Percentiles rank a stretch among this genome's conserved stretches.
Evolutionary conservation across 257 asterid species (phyloP).

Genomic region (Nemophila menziesii): DNA sequence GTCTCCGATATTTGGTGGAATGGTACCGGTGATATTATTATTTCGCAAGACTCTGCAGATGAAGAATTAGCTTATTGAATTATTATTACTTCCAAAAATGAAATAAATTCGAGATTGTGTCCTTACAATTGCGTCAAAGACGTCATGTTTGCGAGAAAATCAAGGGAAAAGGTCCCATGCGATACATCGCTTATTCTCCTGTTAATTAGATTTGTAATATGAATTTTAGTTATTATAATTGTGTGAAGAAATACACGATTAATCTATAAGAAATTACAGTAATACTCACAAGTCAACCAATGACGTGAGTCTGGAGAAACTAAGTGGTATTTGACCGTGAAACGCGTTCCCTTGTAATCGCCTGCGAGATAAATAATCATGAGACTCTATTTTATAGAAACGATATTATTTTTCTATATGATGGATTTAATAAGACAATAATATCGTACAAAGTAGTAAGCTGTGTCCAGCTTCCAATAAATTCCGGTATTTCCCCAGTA

Average conservation of each 20-base stretch:
- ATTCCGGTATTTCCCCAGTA: conserved; percentile 62
- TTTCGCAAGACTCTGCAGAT: conserved; percentile 56
- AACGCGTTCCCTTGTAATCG: conserved; percentile 74
- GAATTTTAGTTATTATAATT: conserved; percentile 13
- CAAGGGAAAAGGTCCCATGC: conserved; percentile 59
- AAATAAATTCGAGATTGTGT: conserved; percentile 1
- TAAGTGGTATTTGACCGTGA: conserved; percentile 58
- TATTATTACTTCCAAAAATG: conserved; percentile 1
- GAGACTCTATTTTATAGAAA: no score
- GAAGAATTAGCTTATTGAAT: neutral
- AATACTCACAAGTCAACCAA: conserved; percentile 52
- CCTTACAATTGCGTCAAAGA: conserved; percentile 52
- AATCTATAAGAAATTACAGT: neutral
- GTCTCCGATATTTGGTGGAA: conserved; percentile 49
- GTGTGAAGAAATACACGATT: neutral
- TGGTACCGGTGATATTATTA: conserved; percentile 60
- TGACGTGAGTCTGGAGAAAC: conserved; percentile 50
- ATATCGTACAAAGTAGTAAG: conserved; percentile 45
- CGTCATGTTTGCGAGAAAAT: conserved; percentile 37
- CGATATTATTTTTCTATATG: no score
- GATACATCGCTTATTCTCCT: conserved; percentile 81
- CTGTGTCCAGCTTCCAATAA: conserved; percentile 55
- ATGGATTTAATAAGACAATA: neutral
- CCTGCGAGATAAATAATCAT: no score
- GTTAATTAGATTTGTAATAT: conserved; percentile 5